A percentile compares a stretch with the other conserved stretches of the same genome.
phyloP scores from a whole-genome alignment of 176 grass and related monocot species.

The Bromus sterilis region DNA sequence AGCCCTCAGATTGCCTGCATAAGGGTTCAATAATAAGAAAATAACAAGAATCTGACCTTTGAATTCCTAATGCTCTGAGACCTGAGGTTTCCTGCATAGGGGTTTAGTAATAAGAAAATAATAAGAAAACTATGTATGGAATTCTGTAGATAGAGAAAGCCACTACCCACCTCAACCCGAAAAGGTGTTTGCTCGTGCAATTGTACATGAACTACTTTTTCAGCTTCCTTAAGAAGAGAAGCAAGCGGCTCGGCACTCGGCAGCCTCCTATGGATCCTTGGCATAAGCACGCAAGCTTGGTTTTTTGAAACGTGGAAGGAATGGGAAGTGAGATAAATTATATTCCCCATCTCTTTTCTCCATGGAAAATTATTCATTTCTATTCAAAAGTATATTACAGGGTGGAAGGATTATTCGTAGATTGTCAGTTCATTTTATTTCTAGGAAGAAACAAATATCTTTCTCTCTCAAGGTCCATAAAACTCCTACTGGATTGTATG shows the following conservation, averaged over 20 bases:
- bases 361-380: not conserved
- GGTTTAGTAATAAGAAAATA: slow-evolving; percentile 21
- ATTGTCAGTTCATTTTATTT: not conserved
- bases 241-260: slow-evolving; percentile 76
- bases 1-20: too few species aligned
- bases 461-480: not conserved
- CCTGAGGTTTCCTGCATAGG: slow-evolving; percentile 78
- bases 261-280: slow-evolving; percentile 72
- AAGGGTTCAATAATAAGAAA: too few species aligned
- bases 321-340: slow-evolving; percentile 7
- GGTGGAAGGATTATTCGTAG: not conserved
- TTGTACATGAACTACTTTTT: slow-evolving; percentile 59
- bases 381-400: slow-evolving; percentile 13
- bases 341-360: not conserved
- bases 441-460: not conserved
- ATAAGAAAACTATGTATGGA: too few species aligned
- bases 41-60: too few species aligned
- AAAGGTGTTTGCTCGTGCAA: slow-evolving; percentile 70
- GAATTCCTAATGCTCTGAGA: slow-evolving; percentile 75
- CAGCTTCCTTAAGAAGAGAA: slow-evolving; percentile 73
- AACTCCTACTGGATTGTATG: not conserved
- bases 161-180: slow-evolving; percentile 73
- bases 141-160: too few species aligned
- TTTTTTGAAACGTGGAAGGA: slow-evolving; percentile 33
- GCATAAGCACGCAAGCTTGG: slow-evolving; percentile 71